Conservation (phyloP, 192 early-diverging fungal genomes). For the Glomus cerebriforme region DNA sequence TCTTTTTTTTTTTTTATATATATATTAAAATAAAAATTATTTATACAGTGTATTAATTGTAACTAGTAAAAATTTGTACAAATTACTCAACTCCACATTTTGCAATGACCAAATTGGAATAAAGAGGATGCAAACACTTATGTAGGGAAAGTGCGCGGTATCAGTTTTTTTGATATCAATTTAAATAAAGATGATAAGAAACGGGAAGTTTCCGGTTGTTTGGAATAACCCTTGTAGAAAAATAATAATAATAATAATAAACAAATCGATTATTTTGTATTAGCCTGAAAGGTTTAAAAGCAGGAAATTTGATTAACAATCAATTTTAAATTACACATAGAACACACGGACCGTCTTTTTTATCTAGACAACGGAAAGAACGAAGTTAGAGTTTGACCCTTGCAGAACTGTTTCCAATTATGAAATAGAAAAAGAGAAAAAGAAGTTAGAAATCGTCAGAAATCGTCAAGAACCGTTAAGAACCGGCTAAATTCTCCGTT, state of each 20-base stretch:
- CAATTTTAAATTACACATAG: neutral
- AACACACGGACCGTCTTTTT: neutral
- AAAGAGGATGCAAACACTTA: neutral
- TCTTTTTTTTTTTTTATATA: no score
- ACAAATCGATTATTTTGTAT: neutral
- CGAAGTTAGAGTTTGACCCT: no score
- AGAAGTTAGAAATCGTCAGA: neutral
- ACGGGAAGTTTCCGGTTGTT: neutral
- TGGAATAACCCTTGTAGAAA: neutral
- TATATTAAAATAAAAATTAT: no score
- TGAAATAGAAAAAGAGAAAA: no score
- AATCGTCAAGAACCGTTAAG: neutral
- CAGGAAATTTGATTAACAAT: neutral
- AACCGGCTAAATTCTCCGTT: neutral
- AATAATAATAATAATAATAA: neutral
- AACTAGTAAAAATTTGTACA: neutral
- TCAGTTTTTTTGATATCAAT: neutral
- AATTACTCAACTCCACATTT: slow-evolving; percentile 8
- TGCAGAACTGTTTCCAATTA: neutral
- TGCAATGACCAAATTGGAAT: neutral
- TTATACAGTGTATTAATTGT: neutral
- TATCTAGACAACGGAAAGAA: no score
- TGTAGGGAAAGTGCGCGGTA: neutral
- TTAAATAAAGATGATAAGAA: neutral
- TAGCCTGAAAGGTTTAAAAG: neutral